Evolutionary conservation across 164 flowering plant genomes (phyloP).

Genomic region (Piper longum): DNA sequence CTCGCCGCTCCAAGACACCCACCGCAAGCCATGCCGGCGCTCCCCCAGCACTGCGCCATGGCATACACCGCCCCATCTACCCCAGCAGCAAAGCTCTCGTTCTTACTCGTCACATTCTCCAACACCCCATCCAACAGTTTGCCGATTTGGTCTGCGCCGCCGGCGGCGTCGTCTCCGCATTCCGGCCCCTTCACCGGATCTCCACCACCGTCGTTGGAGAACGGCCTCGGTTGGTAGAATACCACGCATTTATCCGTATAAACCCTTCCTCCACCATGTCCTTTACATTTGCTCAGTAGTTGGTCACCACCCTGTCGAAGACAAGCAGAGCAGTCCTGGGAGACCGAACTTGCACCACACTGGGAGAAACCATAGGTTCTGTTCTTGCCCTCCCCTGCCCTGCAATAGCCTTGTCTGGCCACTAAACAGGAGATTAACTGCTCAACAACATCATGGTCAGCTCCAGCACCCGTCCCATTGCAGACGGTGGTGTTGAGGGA

Average conservation of each 20-base stretch:
- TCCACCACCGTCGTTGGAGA: background rate
- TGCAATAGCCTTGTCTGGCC: background rate
- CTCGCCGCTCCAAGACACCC: background rate
- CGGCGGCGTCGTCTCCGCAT: background rate
- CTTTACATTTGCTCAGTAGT: background rate
- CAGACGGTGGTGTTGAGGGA: background rate
- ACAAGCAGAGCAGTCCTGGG: background rate
- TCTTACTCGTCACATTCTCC: background rate
- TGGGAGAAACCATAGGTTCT: background rate
- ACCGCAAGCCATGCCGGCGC: background rate
- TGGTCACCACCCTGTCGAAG: background rate
- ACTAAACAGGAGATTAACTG: background rate
- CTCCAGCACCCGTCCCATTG: background rate
- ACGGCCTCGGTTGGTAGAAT: background rate
- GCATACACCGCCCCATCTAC: background rate
- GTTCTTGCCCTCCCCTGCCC: background rate
- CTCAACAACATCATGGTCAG: background rate
- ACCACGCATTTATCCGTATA: slow-evolving; percentile 4
- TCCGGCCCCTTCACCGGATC: slow-evolving; percentile 4
- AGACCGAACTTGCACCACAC: background rate
- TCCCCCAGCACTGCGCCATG: slow-evolving; percentile 4
- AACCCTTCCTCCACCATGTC: background rate
- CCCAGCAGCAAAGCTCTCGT: slow-evolving; percentile 1
- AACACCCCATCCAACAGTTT: background rate
- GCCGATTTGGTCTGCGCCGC: background rate